Percentiles rank a stretch among this genome's conserved stretches.
Conservation (phyloP, 768 basidiomycete species). For the Infundibulicybe gibba region DNA sequence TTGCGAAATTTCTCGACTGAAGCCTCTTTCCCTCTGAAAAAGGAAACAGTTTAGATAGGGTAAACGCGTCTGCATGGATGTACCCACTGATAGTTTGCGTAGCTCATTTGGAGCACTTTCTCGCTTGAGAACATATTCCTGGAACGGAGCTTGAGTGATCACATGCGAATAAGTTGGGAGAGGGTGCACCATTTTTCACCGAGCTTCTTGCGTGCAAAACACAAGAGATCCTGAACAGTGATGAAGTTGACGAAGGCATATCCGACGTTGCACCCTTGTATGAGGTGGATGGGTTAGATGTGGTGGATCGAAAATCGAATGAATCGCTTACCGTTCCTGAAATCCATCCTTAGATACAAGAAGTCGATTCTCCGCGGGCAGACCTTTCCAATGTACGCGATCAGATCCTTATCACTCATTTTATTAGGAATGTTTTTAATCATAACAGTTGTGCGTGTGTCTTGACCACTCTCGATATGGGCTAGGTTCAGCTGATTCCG, state of each 20-base stretch:
- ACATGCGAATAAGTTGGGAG: neutral
- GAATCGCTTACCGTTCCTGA: conserved; percentile 60
- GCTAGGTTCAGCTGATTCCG: conserved; percentile 56
- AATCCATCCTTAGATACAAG: conserved; percentile 85
- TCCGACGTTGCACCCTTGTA: conserved; percentile 71
- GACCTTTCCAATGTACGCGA: conserved; percentile 64
- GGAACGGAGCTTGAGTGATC: conserved; percentile 8
- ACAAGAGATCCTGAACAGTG: conserved; percentile 67
- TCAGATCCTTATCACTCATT: conserved; percentile 74
- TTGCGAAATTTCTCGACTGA: conserved; percentile 92
- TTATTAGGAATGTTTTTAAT: conserved; percentile 94
- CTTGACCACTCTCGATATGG: conserved; percentile 71
- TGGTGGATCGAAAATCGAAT: neutral
- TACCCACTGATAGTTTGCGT: conserved; percentile 89
- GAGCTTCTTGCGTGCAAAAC: conserved; percentile 68
- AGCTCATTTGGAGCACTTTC: conserved; percentile 88
- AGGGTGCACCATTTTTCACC: conserved; percentile 76
- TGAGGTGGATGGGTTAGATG: conserved; percentile 3
- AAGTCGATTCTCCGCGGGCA: conserved; percentile 82
- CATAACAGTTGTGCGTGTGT: conserved; percentile 85
- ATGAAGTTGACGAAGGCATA: conserved; percentile 93
- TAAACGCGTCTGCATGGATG: neutral
- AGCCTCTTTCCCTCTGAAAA: conserved; percentile 77
- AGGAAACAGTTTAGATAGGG: neutral
- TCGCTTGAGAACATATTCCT: conserved; percentile 94